These are phyloP conservation scores for Flaveria brownii DNA, from an alignment of 129 eudicot species.

Conservation along the genomic window DNA sequence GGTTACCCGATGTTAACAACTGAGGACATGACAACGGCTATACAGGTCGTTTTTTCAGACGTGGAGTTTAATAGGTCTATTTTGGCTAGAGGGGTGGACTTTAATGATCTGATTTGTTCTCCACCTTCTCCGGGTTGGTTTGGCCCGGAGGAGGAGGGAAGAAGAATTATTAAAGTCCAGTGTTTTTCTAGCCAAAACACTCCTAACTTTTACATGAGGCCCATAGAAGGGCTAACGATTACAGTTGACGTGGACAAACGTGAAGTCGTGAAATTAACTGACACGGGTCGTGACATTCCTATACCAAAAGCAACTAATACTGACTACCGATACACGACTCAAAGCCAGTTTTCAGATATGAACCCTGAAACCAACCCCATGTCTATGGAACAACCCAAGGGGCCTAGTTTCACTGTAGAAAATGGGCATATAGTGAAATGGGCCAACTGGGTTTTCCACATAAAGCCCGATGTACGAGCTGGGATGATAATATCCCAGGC, in stretches of 20 bases:
- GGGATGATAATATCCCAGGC: conserved; percentile 57
- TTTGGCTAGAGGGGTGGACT: conserved; percentile 51
- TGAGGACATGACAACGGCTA: conserved; percentile 44
- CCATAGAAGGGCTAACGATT: conserved; percentile 59
- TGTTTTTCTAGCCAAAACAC: conserved; percentile 59
- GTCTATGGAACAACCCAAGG: conserved; percentile 69
- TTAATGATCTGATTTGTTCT: conserved; percentile 44
- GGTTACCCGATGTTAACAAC: conserved; percentile 59
- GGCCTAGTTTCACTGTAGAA: conserved; percentile 60
- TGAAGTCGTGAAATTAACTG: conserved; percentile 45
- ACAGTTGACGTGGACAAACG: conserved; percentile 47
- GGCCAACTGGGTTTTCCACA: conserved; percentile 73
- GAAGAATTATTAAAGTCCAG: conserved; percentile 54
- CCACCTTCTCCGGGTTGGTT: conserved; percentile 69
- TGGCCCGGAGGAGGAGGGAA: conserved; percentile 60
- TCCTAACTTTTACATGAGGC: conserved; percentile 75
- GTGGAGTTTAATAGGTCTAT: conserved; percentile 52
- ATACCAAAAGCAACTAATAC: conserved; percentile 59
- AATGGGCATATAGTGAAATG: conserved; percentile 57
- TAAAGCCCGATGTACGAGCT: conserved; percentile 52
- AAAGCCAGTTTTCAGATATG: conserved; percentile 16
- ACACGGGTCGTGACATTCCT: conserved; percentile 51
- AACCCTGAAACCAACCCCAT: conserved; percentile 45
- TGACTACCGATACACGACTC: conserved; percentile 38
- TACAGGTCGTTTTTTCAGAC: conserved; percentile 23